Conservation (phyloP, 2,329 filamentous ascomycete species). For the Ustilaginoidea virens region DNA sequence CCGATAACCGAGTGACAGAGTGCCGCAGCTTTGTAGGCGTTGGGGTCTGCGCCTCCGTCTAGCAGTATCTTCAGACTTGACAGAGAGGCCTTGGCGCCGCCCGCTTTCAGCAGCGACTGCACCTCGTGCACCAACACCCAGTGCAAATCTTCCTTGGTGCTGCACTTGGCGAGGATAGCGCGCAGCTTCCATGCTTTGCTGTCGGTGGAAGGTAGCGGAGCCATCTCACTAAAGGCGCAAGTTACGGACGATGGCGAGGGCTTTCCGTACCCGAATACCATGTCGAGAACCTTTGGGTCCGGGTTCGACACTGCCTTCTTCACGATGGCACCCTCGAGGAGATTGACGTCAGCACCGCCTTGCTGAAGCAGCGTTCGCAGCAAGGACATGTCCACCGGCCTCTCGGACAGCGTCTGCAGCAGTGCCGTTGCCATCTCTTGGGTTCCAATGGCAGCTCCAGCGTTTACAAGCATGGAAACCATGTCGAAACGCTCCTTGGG, state of each 20-base stretch:
- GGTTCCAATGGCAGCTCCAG: constrained; percentile 26
- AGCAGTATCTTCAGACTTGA: constrained; percentile 31
- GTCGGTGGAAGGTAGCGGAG: constrained; percentile 25
- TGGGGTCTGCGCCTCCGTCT: constrained; percentile 37
- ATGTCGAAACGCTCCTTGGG: constrained; percentile 28
- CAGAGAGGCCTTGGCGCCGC: constrained; percentile 21
- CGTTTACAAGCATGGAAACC: constrained; percentile 27
- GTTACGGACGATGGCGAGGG: constrained; percentile 27
- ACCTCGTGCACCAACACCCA: constrained; percentile 35
- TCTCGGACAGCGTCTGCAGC: constrained; percentile 24
- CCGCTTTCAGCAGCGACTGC: constrained; percentile 21
- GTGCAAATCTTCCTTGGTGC: constrained; percentile 27
- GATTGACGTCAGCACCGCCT: constrained; percentile 38
- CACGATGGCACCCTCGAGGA: constrained; percentile 27
- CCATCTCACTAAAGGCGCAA: constrained; percentile 26
- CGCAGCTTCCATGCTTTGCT: constrained; percentile 34
- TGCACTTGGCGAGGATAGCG: constrained; percentile 26
- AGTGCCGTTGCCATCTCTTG: constrained; percentile 28
- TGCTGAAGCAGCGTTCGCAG: constrained; percentile 31
- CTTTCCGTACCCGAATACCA: constrained; percentile 29
- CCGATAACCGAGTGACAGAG: constrained; percentile 34
- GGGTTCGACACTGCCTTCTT: constrained; percentile 24
- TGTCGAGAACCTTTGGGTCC: constrained; percentile 31
- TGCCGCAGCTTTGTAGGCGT: constrained; percentile 33
- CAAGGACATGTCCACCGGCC: constrained; percentile 33